Base-by-base conservation (phyloP, 257 asterid genomes). In the Leptodermis oblonga region DNA sequence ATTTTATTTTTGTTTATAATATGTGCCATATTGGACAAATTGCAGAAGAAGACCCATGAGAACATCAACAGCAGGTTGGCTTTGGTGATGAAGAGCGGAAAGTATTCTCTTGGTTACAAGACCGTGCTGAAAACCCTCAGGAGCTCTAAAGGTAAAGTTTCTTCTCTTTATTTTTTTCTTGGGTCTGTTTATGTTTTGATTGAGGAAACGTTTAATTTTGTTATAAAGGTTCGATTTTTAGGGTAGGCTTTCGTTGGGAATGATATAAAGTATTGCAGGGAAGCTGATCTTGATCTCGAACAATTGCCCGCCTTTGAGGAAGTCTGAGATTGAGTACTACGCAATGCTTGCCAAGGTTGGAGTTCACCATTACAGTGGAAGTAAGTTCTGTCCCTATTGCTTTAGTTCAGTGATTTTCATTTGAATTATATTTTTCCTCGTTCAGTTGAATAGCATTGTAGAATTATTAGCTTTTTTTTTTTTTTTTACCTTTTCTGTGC, bases 31-130 rank as follows among this genome's bases (percentile, higher is more conserved):
- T 60, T 54, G 36, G 41, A 25, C 14, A 51, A 48, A 65, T 61
- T 82, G 87, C 95, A 86, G 88, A 90, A 90, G 90, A 90, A 85
- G 93, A 86, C 88, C 4, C 95, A 87, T 74, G 95, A 90, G 85
- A 86, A 88, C 77, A 87, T 87, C 20, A 87, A 86, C 88, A 87
- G 80, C 76, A 83, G 93, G 79, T 61, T 87, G 63, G 91, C 91
- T 66, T 87, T 90, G 62, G 95, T 90, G 67, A 83, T 90, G 92
- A 90, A 90, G 91, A 90, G 97, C 73, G 97, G 97, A 0, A 90
- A 87, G 51, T 90, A 66, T 82, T 84, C 92, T 67, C 90, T 90
- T 48, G 96, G 96, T 62, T 90, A 90, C 92, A 90, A 90, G 70
- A 90, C 93, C 41, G 95, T 90, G 26, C 88, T 90, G 78, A 90